Evolutionary conservation across 805 yeast species (phyloP).

Genomic region (Cyberlindnera bimundalis): DNA sequence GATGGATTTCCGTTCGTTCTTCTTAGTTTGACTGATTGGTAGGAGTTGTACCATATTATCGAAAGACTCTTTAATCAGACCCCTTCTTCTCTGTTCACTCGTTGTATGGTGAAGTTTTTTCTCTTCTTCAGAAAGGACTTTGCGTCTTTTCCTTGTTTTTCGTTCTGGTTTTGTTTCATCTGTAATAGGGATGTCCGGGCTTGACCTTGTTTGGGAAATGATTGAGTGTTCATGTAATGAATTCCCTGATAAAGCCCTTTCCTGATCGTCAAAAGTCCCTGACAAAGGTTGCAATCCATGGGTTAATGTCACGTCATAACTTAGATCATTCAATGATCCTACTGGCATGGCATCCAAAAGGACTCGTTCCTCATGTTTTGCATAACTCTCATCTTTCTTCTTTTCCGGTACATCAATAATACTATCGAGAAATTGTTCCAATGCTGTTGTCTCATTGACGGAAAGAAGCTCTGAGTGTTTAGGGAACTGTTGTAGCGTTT

Average conservation of each 20-base stretch:
- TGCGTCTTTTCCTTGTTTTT: slow-evolving; percentile 9
- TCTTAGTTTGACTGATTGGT: slow-evolving; percentile 19
- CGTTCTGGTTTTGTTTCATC: neutral
- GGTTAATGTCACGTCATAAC: too few relatives aligned
- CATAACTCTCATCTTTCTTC: neutral
- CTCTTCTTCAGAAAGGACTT: slow-evolving; percentile 24
- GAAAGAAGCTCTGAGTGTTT: slow-evolving; percentile 24
- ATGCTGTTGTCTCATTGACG: slow-evolving; percentile 26
- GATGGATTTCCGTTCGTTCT: slow-evolving; percentile 22
- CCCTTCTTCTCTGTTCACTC: slow-evolving; percentile 28
- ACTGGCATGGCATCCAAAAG: too few relatives aligned
- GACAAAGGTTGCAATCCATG: neutral
- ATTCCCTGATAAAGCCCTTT: neutral
- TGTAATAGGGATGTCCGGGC: neutral
- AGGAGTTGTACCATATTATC: slow-evolving; percentile 19
- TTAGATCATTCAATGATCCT: too few relatives aligned
- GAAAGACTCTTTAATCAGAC: slow-evolving; percentile 25
- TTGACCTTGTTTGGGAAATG: slow-evolving; percentile 4
- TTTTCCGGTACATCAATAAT: slow-evolving; percentile 25
- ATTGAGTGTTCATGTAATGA: neutral
- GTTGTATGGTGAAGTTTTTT: slow-evolving; percentile 27
- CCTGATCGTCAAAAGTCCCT: too few relatives aligned
- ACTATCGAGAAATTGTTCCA: slow-evolving; percentile 29
- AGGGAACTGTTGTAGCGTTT: slow-evolving; percentile 16
- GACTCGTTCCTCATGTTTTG: neutral